Conservation (phyloP, 371 early-diverging fungal genomes). For the Aphelidium insulamus region DNA sequence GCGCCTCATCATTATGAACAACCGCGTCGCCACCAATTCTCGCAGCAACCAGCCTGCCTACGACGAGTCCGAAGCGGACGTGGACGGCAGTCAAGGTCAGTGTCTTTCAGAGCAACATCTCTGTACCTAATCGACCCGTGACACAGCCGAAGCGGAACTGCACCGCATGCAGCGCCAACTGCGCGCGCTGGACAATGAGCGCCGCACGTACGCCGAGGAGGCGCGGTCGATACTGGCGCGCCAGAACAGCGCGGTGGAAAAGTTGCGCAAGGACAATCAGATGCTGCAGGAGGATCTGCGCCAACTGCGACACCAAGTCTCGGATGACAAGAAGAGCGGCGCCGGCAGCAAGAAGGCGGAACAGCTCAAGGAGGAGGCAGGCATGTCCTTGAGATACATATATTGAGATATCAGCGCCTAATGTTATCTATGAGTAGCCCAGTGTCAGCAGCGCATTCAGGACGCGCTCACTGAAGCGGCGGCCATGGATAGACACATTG, state of each 20-base stretch:
- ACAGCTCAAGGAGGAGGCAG: conserved; percentile 20
- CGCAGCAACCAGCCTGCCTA: no score
- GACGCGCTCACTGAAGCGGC: conserved; percentile 11
- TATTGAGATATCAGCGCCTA: no score
- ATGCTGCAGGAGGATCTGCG: conserved; percentile 17
- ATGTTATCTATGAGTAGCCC: not conserved
- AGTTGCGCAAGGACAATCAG: conserved; percentile 20
- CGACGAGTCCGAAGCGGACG: no score
- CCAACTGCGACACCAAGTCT: conserved; percentile 14
- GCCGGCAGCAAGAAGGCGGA: conserved; percentile 20
- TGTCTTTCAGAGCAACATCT: no score
- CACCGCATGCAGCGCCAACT: conserved; percentile 27
- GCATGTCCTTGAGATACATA: conserved; percentile 4
- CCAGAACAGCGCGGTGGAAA: conserved; percentile 21
- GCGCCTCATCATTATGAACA: no score
- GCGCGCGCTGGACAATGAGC: conserved; percentile 32
- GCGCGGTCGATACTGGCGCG: conserved; percentile 19
- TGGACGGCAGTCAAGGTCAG: no score
- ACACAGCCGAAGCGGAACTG: conserved; percentile 21
- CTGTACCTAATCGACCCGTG: no score
- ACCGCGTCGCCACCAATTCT: no score
- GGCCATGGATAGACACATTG: conserved; percentile 12
- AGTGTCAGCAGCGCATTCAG: conserved; percentile 10
- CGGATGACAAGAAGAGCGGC: conserved; percentile 15
- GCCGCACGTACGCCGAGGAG: conserved; percentile 29